These are phyloP conservation scores for Vigna reflexopilosa DNA, from an alignment of 306 rosid genomes.

Conservation along the genomic window DNA sequence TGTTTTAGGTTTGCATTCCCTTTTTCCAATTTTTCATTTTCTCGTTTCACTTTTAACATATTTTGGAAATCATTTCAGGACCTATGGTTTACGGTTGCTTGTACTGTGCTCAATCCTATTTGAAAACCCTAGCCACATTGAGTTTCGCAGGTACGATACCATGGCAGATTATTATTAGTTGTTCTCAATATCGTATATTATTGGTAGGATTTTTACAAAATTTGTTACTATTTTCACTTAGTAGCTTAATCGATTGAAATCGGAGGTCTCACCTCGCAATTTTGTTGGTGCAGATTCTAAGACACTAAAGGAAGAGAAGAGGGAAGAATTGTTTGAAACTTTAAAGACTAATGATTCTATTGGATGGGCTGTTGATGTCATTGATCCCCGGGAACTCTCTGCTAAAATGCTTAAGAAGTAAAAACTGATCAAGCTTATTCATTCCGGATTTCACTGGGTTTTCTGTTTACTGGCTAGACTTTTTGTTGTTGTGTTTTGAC, in stretches of 20 bases:
- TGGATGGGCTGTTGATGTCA: slow-evolving; percentile 92
- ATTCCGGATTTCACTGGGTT: neutral
- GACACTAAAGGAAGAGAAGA: slow-evolving; percentile 91
- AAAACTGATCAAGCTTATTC: slow-evolving; percentile 1
- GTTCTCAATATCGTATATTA: neutral
- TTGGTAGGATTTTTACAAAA: neutral
- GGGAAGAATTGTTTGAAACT: slow-evolving; percentile 85
- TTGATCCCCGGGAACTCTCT: slow-evolving; percentile 83
- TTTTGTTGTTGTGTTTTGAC: slow-evolving; percentile 37
- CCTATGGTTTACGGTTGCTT: slow-evolving; percentile 91
- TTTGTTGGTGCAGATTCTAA: slow-evolving; percentile 72
- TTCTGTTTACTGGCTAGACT: slow-evolving; percentile 7
- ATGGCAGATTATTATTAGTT: neutral
- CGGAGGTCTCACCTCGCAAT: neutral
- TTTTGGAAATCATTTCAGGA: slow-evolving; percentile 50
- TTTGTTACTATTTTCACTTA: neutral
- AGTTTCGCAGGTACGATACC: slow-evolving; percentile 69
- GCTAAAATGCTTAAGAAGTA: slow-evolving; percentile 87
- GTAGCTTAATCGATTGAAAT: neutral
- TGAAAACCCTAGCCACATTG: slow-evolving; percentile 73
- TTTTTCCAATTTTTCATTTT: neutral
- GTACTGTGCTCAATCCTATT: slow-evolving; percentile 79
- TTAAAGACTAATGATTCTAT: slow-evolving; percentile 71
- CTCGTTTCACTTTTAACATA: neutral
- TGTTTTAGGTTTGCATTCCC: slow-evolving; percentile 63